Base-by-base conservation (phyloP, 305 asterid species). In the Euphrasia arctica region DNA sequence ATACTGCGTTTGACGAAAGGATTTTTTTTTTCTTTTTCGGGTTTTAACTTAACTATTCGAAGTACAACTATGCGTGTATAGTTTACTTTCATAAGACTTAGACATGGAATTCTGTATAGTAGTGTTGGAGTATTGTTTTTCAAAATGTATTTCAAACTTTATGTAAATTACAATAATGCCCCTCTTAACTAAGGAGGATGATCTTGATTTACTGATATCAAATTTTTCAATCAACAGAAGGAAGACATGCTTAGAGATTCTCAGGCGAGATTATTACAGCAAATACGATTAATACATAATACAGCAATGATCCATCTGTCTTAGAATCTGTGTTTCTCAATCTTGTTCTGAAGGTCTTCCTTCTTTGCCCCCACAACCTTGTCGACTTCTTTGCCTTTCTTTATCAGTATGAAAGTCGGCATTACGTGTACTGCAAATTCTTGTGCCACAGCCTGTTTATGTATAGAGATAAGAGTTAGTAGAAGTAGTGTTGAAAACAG, bases 361-460 rank as follows among this genome's bases (percentile, higher is more conserved):
- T 62, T 77, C 4, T 82, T 76, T 52, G 84, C 82, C 14, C 96
- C 93, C 9, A 79, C 85, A 51, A 88, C 66, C 62, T 75, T 82
- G 9, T 77, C 96, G 9, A 85, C 70, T 61, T 76, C 78, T 63
- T 78, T 77, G 13, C 89, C 95, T 39, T 64, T 77, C 89, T 81
- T 88, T 8, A 82, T 72, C 76, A 86, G 69, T 64, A 84, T 42
- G 64, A 86, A 90, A 4, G 88, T 84, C 34, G 93, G 96, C 85
- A 88, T 78, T 34, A 77, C 74, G 39, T 76, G 78, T 36, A 88
- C 84, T 4, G 71, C 89, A 51, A 74, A 88, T 49, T 81, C 87
- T 62, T 77, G 65, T 25, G 89, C 93, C 58, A 84, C 85, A 18
- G 70, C 87, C 91, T 88, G 81, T 70, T 73, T 51, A 12, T 32